Evolutionary conservation across 2,329 filamentous ascomycete genomes (phyloP), one percentile per base, ranked within the genome.

Genomic region (Nemania sp.): DNA sequence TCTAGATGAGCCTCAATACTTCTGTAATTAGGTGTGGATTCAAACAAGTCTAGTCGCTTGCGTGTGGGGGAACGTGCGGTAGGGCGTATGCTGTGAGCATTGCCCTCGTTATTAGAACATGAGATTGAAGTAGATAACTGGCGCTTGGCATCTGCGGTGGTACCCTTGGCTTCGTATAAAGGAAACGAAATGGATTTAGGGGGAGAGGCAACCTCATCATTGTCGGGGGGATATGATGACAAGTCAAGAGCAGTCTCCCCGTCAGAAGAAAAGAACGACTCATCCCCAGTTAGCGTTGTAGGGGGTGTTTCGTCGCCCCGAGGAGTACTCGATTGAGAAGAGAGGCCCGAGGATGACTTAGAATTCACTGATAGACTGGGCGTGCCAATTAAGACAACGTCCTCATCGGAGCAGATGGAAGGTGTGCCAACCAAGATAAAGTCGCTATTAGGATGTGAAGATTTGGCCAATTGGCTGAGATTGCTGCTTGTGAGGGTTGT

Each of bases 401-500:
- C 66, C 13, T 64, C 66, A 26, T 68, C 59, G 8, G 66, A 68
- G 54, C 49, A 64, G 20, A 41, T 35, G 18, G 67, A 69, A 29
- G 53, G 27, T 20, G 60, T 52, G 26, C 26, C 27, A 54, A 24
- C 52, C 0, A 32, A 54, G 24, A 24, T 15, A 15, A 57, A 18
- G 22, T 56, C 47, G n/a, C 13, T 49, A 54, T 45, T 8, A 43
- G 51, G 43, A n/a, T 62, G 49, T 18, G 56, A 52, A 20, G 45
- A 55, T 45, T 60, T 66, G 8, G 38, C 38, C n/a, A 66, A 32
- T 18, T 61, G 63, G 15, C 38, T 55, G 22, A 70, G 69, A 22
- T 64, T 70, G 32, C 51, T 64, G 13, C 66, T 70, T 11, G 69
- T 69, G 20, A 70, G 66, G 15, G 47, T 62, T 29, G 41, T n/a